Percentiles rank a stretch among this genome's conserved stretches.
Conservation (phyloP, 78 protist species). For the Protostelium mycophagum region DNA sequence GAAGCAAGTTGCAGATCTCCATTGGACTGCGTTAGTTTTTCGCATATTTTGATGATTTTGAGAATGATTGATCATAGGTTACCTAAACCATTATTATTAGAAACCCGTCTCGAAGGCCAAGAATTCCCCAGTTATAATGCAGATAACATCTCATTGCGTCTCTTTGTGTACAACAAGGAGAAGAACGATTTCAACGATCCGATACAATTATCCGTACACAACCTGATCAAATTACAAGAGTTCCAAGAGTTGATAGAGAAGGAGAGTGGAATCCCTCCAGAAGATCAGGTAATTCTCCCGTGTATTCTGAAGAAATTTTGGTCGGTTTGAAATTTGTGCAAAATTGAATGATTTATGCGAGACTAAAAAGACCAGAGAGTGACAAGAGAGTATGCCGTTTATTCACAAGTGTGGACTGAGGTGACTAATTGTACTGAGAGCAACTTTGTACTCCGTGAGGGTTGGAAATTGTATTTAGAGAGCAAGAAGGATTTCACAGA, state of each 20-base stretch:
- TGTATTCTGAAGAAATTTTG: too few relatives aligned
- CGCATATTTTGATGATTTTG: neutral
- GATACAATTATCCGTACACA: neutral
- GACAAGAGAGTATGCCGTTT: too few relatives aligned
- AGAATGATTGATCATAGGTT: neutral
- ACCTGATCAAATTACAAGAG: neutral
- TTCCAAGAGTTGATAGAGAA: neutral
- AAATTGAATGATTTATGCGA: too few relatives aligned
- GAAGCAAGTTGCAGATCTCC: neutral
- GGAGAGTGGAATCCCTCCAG: neutral
- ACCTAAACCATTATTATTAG: neutral
- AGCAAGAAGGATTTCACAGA: neutral
- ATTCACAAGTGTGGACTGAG: too few relatives aligned
- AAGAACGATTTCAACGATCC: neutral
- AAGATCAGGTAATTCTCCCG: neutral
- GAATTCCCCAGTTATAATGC: neutral
- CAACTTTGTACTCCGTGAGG: too few relatives aligned
- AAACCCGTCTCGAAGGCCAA: neutral
- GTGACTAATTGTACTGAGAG: too few relatives aligned
- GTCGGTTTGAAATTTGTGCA: too few relatives aligned
- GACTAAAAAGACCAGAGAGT: too few relatives aligned
- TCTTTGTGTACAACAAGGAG: neutral
- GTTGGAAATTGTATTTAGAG: neutral
- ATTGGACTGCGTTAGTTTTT: neutral
- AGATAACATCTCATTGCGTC: neutral